phyloP scores from a whole-genome alignment of 495 filamentous ascomycete genomes.

The Wilcoxina mikolae region DNA sequence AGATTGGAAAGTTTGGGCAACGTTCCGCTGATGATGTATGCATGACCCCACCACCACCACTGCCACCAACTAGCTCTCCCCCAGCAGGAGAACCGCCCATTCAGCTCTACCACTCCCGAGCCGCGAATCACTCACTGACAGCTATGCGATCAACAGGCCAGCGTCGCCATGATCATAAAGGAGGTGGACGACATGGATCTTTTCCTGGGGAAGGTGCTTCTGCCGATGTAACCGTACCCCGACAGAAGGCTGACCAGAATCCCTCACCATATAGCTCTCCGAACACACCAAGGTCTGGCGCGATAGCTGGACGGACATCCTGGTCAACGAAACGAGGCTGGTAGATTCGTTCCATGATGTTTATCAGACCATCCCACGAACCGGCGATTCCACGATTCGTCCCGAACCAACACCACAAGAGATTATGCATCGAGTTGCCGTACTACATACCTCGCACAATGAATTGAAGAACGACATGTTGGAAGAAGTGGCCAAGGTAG shows the following conservation, averaged over 20 bases:
- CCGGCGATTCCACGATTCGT: conserved; percentile 41
- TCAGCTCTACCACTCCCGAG: background rate
- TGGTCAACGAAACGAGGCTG: conserved; percentile 54
- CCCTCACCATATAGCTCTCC: conserved; percentile 66
- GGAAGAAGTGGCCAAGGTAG: conserved; percentile 59
- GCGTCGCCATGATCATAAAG: conserved; percentile 26
- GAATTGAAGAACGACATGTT: conserved; percentile 62
- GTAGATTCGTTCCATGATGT: conserved; percentile 58
- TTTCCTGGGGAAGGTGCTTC: conserved; percentile 19
- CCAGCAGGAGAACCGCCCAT: no score
- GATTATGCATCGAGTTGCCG: conserved; percentile 50
- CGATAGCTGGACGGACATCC: conserved; percentile 67
- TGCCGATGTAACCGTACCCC: no score
- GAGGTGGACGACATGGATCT: conserved; percentile 23
- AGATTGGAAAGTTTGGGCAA: conserved; percentile 22
- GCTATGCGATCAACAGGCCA: conserved; percentile 14
- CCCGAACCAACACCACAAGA: conserved; percentile 43
- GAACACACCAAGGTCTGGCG: conserved; percentile 70
- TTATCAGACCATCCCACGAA: conserved; percentile 68
- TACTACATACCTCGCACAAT: conserved; percentile 52
- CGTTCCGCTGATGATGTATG: conserved; percentile 26
- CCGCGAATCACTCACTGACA: conserved; percentile 1
- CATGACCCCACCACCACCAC: background rate
- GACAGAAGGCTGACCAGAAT: no score
- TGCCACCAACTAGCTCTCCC: background rate